Conservation (phyloP, 129 eudicot genomes). For the Silybum marianum region DNA sequence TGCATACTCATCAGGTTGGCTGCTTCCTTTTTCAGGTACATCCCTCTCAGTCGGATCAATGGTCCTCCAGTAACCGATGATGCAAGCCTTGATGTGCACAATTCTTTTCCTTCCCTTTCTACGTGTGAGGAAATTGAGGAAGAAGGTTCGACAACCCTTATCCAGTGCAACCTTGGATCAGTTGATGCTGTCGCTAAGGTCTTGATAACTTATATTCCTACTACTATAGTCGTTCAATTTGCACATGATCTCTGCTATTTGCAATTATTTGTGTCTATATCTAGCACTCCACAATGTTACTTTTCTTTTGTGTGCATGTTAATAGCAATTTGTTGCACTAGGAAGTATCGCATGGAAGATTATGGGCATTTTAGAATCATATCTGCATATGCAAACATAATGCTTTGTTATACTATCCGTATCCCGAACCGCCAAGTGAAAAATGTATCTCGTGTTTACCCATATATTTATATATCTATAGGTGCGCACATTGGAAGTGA, state of each 20-base stretch:
- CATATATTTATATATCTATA: constrained; percentile 30
- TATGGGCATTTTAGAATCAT: neutral
- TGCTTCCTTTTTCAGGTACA: constrained; percentile 55
- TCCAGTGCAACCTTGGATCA: constrained; percentile 71
- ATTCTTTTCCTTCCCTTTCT: constrained; percentile 68
- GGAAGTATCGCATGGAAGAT: neutral
- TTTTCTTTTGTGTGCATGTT: neutral
- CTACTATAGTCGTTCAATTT: neutral
- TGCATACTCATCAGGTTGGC: neutral
- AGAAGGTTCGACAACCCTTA: constrained; percentile 52
- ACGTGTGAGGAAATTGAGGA: constrained; percentile 59
- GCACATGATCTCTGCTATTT: neutral
- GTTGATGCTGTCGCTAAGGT: constrained; percentile 86
- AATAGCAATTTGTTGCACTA: neutral
- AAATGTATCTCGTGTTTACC: neutral
- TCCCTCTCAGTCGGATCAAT: constrained; percentile 72
- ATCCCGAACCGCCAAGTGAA: neutral
- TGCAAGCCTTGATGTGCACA: constrained; percentile 30
- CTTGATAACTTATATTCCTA: constrained; percentile 16
- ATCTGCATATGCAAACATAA: neutral
- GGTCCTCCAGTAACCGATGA: constrained; percentile 22
- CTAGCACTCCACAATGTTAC: neutral
- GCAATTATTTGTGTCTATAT: neutral
- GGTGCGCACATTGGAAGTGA: constrained; percentile 72
- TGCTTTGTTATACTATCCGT: neutral